Conservation (phyloP, 2,329 filamentous ascomycete species). For the Ascochyta clinopodiicola region DNA sequence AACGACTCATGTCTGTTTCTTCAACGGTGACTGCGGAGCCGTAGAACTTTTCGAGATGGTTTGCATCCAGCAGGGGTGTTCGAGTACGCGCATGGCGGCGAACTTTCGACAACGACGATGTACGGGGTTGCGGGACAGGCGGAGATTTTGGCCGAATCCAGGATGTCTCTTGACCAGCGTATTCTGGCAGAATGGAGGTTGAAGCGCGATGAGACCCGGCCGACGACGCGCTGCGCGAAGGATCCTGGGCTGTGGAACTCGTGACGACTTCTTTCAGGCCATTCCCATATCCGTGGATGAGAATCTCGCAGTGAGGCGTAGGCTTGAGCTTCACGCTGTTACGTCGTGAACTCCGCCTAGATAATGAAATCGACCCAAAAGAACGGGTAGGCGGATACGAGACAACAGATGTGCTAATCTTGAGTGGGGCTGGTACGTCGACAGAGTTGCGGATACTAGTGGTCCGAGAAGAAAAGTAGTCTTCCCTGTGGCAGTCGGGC, state of each 20-base stretch:
- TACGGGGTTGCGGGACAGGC: slow-evolving; percentile 17
- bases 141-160: slow-evolving; percentile 29
- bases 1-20: slow-evolving; percentile 26
- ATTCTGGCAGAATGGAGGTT: slow-evolving; percentile 22
- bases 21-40: slow-evolving; percentile 6
- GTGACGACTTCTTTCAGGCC: slow-evolving; percentile 37
- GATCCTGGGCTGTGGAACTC: slow-evolving; percentile 4
- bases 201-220: slow-evolving; percentile 19
- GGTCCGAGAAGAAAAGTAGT: slow-evolving; percentile 41
- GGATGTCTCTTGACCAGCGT: slow-evolving; percentile 24
- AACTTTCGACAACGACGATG: slow-evolving; percentile 15
- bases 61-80: slow-evolving; percentile 33
- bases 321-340: slow-evolving; percentile 37
- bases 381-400: slow-evolving; percentile 41
- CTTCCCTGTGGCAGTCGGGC: slow-evolving; percentile 56
- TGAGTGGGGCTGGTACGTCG: slow-evolving; percentile 40
- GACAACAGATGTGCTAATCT: slow-evolving; percentile 38
- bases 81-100: slow-evolving; percentile 22
- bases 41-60: slow-evolving; percentile 24
- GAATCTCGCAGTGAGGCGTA: slow-evolving; percentile 42
- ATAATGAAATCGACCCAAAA: slow-evolving; percentile 38
- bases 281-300: slow-evolving; percentile 50
- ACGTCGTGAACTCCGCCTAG: slow-evolving; percentile 34
- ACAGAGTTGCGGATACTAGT: slow-evolving; percentile 37
- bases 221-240: slow-evolving; percentile 1